A percentile compares a stretch with the other conserved stretches of the same genome.
These are phyloP conservation scores for Sutorius eximius DNA, from an alignment of 1,284 basidiomycete genomes.

Conservation along the genomic window DNA sequence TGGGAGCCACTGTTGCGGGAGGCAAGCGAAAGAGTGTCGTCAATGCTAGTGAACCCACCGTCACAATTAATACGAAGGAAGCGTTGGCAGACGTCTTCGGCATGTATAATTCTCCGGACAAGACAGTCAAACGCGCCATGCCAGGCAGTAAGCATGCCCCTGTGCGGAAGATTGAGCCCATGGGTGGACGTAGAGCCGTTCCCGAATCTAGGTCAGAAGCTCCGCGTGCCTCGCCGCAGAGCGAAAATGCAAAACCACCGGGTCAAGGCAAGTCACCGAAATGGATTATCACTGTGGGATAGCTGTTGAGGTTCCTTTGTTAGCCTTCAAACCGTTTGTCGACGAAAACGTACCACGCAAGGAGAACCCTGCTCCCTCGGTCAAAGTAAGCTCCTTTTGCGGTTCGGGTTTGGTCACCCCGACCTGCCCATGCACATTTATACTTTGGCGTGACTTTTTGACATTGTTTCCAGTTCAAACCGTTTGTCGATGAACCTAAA, in stretches of 20 bases:
- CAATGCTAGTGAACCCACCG: constrained; percentile 51
- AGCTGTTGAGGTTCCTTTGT: not conserved
- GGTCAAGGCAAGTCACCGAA: constrained; percentile 39
- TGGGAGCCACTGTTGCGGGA: constrained; percentile 35
- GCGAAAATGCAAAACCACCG: constrained; percentile 41
- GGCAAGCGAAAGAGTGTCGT: constrained; percentile 40
- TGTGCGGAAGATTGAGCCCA: constrained; percentile 57
- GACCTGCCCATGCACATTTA: constrained; percentile 6
- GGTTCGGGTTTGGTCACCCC: not conserved
- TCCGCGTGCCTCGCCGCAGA: constrained; percentile 39
- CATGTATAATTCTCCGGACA: constrained; percentile 89
- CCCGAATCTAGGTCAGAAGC: constrained; percentile 21
- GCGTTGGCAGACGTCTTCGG: constrained; percentile 91
- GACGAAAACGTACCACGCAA: constrained; percentile 56
- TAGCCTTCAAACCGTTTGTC: constrained; percentile 58
- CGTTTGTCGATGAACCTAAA: constrained; percentile 46
- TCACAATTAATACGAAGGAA: constrained; percentile 86
- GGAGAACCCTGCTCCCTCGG: constrained; percentile 47
- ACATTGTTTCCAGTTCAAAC: constrained; percentile 41
- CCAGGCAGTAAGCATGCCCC: constrained; percentile 71
- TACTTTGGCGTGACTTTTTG: not conserved
- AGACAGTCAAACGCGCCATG: constrained; percentile 56
- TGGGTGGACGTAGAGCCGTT: constrained; percentile 31
- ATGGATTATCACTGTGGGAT: not conserved
- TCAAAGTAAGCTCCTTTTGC: constrained; percentile 42